Conservation (phyloP, 139 green algal species). For the Chlorella ohadii region DNA sequence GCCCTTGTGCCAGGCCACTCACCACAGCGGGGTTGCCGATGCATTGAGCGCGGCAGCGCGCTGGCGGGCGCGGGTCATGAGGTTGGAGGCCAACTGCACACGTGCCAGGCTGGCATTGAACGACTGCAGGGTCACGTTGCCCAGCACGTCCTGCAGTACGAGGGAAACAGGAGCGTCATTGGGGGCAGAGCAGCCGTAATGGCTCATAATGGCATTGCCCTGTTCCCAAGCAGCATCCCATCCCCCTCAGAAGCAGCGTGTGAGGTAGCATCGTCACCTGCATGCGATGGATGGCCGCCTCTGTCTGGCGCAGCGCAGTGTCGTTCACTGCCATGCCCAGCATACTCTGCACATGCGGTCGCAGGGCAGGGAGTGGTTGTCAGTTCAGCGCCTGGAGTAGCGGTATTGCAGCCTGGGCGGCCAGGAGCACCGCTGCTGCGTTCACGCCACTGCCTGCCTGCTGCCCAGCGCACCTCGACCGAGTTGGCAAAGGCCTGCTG, state of each 20-base stretch:
- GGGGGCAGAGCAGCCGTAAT: too few species aligned
- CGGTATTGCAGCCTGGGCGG: too few species aligned
- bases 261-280: too few species aligned
- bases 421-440: too few species aligned
- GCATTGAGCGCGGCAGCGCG: constrained; percentile 2
- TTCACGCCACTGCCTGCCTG: too few species aligned
- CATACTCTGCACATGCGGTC: background rate
- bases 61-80: background rate
- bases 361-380: background rate
- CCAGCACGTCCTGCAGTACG: background rate
- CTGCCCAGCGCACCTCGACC: background rate
- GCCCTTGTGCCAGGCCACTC: too few species aligned
- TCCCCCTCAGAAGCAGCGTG: too few species aligned
- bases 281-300: background rate
- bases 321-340: constrained; percentile 12
- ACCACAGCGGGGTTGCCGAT: background rate
- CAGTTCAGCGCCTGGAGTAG: too few species aligned
- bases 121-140: background rate
- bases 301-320: background rate
- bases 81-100: background rate
- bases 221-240: too few species aligned
- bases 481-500: background rate
- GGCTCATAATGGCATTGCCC: too few species aligned
- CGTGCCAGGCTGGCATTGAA: background rate
- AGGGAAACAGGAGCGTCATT: too few species aligned